Evolutionary conservation across 2,329 filamentous ascomycete species (phyloP).

Genomic region (Pestalotiopsis sp.): DNA sequence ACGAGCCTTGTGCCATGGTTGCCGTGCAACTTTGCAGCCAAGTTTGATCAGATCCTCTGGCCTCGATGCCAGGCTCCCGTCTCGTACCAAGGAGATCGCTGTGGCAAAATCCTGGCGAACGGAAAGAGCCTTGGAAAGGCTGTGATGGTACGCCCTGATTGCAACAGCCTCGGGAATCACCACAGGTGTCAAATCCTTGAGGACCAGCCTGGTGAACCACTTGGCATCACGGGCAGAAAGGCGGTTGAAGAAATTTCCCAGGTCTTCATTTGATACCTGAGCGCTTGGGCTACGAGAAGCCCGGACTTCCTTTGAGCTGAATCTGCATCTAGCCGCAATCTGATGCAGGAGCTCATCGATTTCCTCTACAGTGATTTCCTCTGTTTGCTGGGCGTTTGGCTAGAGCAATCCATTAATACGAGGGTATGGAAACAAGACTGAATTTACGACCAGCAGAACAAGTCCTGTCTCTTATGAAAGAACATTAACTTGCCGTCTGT

Average conservation of each 20-base stretch:
- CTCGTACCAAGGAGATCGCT: constrained; percentile 57
- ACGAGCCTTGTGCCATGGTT: constrained; percentile 65
- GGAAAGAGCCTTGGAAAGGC: constrained; percentile 69
- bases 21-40: constrained; percentile 66
- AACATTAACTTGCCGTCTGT: constrained; percentile 51
- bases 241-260: constrained; percentile 56
- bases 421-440: neutral
- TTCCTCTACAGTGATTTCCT: constrained; percentile 67
- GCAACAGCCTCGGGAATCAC: constrained; percentile 58
- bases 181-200: constrained; percentile 75
- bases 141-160: constrained; percentile 64
- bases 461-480: no score
- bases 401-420: constrained; percentile 29
- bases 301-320: constrained; percentile 65
- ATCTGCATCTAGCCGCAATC: constrained; percentile 69
- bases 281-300: neutral
- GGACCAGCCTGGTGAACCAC: constrained; percentile 80
- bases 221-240: constrained; percentile 73
- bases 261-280: neutral
- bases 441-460: neutral
- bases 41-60: constrained; percentile 47
- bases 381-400: constrained; percentile 44
- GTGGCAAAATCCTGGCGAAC: constrained; percentile 69
- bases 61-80: constrained; percentile 21
- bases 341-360: constrained; percentile 67